phyloP scores from a whole-genome alignment of 83 land plant species.

The Picea mariana region DNA sequence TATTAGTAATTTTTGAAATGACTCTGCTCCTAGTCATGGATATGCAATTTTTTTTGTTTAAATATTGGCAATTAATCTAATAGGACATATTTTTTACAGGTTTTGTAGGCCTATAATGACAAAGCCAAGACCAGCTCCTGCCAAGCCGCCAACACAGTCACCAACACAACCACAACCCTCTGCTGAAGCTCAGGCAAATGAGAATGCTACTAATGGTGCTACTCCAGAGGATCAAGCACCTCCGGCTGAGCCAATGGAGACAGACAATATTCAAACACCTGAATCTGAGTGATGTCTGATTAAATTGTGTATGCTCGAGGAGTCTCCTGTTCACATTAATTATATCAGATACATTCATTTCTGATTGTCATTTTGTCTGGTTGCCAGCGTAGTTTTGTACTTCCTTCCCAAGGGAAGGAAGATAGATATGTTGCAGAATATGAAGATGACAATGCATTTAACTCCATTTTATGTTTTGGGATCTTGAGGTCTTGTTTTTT shows the following conservation, averaged over 20 bases:
- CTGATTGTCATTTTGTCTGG: too few species aligned
- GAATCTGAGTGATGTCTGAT: too few species aligned
- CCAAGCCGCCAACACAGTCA: conserved; percentile 51
- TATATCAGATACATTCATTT: too few species aligned
- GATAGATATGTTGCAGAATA: too few species aligned
- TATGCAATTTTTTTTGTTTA: not conserved
- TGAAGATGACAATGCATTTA: too few species aligned
- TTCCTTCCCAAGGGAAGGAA: too few species aligned
- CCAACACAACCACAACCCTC: conserved; percentile 16
- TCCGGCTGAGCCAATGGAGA: conserved; percentile 20
- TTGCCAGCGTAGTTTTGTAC: too few species aligned
- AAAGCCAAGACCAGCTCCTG: conserved; percentile 78
- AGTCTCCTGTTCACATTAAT: too few species aligned
- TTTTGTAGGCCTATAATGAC: conserved; percentile 96
- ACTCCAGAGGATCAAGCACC: conserved; percentile 17
- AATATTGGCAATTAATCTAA: not conserved
- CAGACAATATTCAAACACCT: conserved; percentile 4
- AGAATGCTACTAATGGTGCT: conserved; percentile 26
- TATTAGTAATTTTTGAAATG: not conserved
- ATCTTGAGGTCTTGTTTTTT: too few species aligned
- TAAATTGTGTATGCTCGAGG: too few species aligned
- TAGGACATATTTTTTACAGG: conserved; percentile 30
- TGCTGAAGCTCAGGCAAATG: conserved; percentile 34
- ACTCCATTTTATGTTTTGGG: too few species aligned
- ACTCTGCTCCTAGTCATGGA: not conserved